Conservation (phyloP, 2,329 filamentous ascomycete genomes). For the Ampelomyces quisqualis region DNA sequence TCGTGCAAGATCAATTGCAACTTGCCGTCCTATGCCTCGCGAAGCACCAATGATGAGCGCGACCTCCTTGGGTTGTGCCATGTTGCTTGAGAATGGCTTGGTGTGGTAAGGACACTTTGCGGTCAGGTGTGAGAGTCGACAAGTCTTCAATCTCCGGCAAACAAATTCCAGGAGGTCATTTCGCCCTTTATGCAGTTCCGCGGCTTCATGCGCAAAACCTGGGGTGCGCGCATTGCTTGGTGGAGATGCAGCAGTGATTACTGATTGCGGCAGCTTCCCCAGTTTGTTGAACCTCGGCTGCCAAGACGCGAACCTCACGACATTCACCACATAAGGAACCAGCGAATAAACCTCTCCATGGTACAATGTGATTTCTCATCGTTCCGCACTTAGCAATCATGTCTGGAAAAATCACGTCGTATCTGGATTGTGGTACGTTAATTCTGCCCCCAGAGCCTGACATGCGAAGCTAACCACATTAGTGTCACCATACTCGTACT, state of each 20-base stretch:
- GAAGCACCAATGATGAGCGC: conserved; percentile 75
- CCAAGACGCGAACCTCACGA: conserved; percentile 12
- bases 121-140: not conserved
- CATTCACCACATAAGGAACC: too few species aligned
- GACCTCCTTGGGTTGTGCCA: conserved; percentile 50
- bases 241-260: conserved; percentile 17
- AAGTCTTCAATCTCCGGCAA: conserved; percentile 4
- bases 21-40: conserved; percentile 76
- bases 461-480: conserved; percentile 9
- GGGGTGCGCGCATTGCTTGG: conserved; percentile 6
- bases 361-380: conserved; percentile 15
- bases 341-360: too few species aligned
- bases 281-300: conserved; percentile 26
- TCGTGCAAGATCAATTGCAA: conserved; percentile 73
- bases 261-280: conserved; percentile 13
- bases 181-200: not conserved
- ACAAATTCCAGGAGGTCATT: not conserved
- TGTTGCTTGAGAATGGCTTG: too few species aligned
- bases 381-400: conserved; percentile 45
- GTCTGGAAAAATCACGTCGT: conserved; percentile 64
- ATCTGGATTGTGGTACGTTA: conserved; percentile 64
- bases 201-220: conserved; percentile 2
- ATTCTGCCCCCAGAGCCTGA: not conserved
- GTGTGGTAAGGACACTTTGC: too few species aligned
- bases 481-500: conserved; percentile 65